Base-by-base conservation (phyloP, 495 filamentous ascomycete genomes). In the Neurospora sp. region DNA sequence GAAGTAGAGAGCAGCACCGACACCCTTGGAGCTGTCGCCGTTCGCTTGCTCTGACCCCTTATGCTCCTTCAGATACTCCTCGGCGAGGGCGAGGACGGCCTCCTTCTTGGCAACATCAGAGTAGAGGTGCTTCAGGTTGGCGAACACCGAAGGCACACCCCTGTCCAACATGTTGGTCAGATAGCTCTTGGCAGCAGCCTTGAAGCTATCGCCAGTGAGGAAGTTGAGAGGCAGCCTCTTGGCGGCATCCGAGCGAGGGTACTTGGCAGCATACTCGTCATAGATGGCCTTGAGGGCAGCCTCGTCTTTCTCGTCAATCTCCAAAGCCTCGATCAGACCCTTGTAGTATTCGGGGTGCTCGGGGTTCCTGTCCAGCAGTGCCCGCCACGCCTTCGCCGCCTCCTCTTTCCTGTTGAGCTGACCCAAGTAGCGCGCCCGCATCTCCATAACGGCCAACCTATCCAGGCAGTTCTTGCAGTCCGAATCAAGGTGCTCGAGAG, bases 61-160 rank as follows among this genome's bases (percentile, higher is more conserved):
- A 70, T 88, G 89, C 10, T 85, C 81, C 45, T 89, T 82, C 37
- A 90, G 81, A 76, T 97, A 97, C 71, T 92, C 87, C 77, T 97
- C 88, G 7, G 94, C 95, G 48, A 99, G 77, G 12, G 88, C 84
- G 74, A 91, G 89, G 40, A 98, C 88, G 3, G 83, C 87, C 40
- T 91, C 87, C 75, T 90, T 91, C 84, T 99, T 98, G 74, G 82
- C 85, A 1, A 86, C 68, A 78, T 95, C 91, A 31, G 84, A 84
- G 82, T 98, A 98, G 22, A 99, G 87, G 61, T 93, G 86, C 84
- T 98, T 99, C 73, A 99, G 86, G 81, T 98, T 98, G 5, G 93
- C 93, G 80, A 99, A 98, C 3, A 93, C 91, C 0, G 96, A 98
- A 8, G 96, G 95, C 20, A 98, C 92, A n/a, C 96, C 96, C 81